Percentiles rank a stretch among this genome's conserved stretches.
phyloP scores from a whole-genome alignment of 371 early-diverging fungal species.

The Syncephalastrum monosporum region DNA sequence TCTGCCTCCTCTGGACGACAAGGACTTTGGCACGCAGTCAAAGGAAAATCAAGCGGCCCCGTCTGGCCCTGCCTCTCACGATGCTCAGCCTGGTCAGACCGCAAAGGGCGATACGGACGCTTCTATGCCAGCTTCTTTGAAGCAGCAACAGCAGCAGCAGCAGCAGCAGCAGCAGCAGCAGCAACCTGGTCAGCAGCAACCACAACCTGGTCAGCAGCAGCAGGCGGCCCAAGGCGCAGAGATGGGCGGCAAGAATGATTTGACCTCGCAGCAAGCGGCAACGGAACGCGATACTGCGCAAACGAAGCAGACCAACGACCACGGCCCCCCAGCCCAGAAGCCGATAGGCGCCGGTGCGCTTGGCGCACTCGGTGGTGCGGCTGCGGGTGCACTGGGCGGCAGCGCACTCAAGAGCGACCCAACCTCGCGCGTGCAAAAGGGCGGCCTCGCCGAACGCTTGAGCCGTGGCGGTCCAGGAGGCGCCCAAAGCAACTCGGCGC shows the following conservation, averaged over 20 bases:
- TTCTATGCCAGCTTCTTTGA: not conserved
- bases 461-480: no score
- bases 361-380: no score
- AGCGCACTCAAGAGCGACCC: no score
- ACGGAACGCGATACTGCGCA: not conserved
- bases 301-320: not conserved
- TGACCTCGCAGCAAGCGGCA: not conserved
- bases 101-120: not conserved
- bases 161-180: not conserved
- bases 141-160: not conserved
- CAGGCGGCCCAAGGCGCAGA: not conserved
- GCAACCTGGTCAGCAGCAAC: constrained; percentile 3
- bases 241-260: not conserved
- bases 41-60: not conserved
- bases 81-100: not conserved
- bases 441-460: no score
- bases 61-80: not conserved
- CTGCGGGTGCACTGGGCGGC: no score
- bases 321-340: not conserved
- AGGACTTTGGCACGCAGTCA: not conserved
- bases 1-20: not conserved
- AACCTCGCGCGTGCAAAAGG: no score
- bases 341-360: not conserved
- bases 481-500: no score
- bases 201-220: constrained; percentile 5